Percentiles rank a stretch among this genome's conserved stretches.
These are phyloP conservation scores for Apiotrichum sp. DNA, from an alignment of 1,284 basidiomycete genomes.

Conservation along the genomic window DNA sequence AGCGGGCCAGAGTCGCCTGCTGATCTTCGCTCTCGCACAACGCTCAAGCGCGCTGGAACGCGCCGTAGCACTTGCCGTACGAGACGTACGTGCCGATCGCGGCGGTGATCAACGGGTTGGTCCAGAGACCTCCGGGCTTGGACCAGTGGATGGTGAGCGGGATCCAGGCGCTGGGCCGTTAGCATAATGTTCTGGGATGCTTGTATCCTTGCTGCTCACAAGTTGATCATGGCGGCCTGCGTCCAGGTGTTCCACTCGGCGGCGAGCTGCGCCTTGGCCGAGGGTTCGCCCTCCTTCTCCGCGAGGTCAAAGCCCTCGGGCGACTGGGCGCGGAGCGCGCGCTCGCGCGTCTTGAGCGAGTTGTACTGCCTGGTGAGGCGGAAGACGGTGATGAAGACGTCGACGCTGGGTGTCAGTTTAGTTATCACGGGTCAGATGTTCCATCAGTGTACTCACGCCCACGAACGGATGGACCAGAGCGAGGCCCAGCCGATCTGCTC, in stretches of 20 bases:
- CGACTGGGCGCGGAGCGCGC: slow-evolving; percentile 19
- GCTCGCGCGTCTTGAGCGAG: slow-evolving; percentile 20
- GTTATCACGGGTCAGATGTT: neutral
- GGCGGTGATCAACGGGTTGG: slow-evolving; percentile 32
- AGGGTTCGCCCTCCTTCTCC: slow-evolving; percentile 14
- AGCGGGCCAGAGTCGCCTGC: too few relatives aligned
- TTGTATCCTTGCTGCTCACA: slow-evolving; percentile 18
- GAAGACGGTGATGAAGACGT: slow-evolving; percentile 36
- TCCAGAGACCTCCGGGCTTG: slow-evolving; percentile 37
- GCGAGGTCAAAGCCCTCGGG: slow-evolving; percentile 38
- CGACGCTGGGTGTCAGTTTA: slow-evolving; percentile 19
- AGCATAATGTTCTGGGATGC: neutral
- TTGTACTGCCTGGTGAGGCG: slow-evolving; percentile 26
- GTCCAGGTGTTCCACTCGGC: slow-evolving; percentile 33
- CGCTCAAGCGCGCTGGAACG: slow-evolving; percentile 1
- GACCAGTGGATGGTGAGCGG: slow-evolving; percentile 47
- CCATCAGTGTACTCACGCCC: slow-evolving; percentile 36
- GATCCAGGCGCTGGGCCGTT: slow-evolving; percentile 33
- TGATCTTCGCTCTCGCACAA: too few relatives aligned
- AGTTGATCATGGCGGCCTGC: slow-evolving; percentile 28
- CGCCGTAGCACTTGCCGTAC: slow-evolving; percentile 13
- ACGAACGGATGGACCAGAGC: slow-evolving; percentile 24
- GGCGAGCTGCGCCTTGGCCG: slow-evolving; percentile 13
- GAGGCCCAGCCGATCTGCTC: slow-evolving; percentile 3
- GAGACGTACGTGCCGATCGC: slow-evolving; percentile 23